Base-by-base conservation (phyloP, 2,329 filamentous ascomycete species). In the Botryotinia calthae region DNA sequence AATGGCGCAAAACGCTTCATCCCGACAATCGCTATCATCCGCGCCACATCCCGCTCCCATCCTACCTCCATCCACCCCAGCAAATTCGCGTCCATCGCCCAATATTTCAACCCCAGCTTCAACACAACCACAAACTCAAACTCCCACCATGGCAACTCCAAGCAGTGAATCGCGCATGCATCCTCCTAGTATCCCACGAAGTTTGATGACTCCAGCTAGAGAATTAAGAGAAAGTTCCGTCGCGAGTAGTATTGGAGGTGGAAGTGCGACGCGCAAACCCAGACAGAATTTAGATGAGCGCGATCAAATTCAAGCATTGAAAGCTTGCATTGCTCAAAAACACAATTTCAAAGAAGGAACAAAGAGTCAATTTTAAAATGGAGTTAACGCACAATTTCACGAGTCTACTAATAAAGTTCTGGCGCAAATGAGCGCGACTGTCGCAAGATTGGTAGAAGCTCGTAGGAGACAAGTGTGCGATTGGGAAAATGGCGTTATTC, bases 371-470 rank as follows among this genome's bases (percentile, higher is more conserved):
- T 81, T 81, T 70, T 81, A 79, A 79, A 75, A 74, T 18, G 78
- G 77, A 16, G 79, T 81, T 8, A 79, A 79, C 62, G 73, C 75
- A 31, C 77, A 78, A 6, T 81, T 81, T 68, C 79, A 79, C 70
- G 63, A 74, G 48, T 78, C 79, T 34, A 80, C 79, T 6, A 79
- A 79, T 10, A 81, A 81, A 67, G 68, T 80, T 9, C 65, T 81
- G 5, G 79, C 79, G 16, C 79, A 81, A 72, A 81, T 81, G 79
- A 80, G 79, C 72, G 79, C 79, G 59, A 80, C 79, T 7, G 79
- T 81, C 14, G 79, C 76, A 46, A 75, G 79, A 75, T 75, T 81
- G 59, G 79, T 80, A 61, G 79, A 81, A 70, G 72, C 73, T 20
- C 76, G 79, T 48, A 75, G 79, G 62, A 74, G 79, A 62, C 79